Conservation (phyloP, 2,329 filamentous ascomycete genomes). For the Penicillium sp. region DNA sequence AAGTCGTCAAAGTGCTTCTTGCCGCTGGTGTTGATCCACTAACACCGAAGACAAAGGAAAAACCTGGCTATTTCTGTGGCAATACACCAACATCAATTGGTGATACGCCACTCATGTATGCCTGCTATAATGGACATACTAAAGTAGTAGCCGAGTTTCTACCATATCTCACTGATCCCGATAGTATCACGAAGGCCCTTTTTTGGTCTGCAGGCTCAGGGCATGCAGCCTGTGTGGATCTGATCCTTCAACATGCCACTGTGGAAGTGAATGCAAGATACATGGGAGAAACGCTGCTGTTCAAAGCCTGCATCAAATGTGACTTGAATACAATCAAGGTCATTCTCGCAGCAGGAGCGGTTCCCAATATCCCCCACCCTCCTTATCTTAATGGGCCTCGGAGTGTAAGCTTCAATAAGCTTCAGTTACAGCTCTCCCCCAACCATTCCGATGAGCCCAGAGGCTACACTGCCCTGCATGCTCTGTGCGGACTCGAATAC, state of each 20-base stretch:
- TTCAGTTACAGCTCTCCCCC: neutral
- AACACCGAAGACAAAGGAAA: conserved; percentile 14
- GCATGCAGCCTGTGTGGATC: conserved; percentile 7
- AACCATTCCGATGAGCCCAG: neutral
- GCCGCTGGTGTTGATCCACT: conserved; percentile 21
- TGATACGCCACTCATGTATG: conserved; percentile 16
- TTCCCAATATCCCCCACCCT: conserved; percentile 9
- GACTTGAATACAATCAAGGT: conserved; percentile 12
- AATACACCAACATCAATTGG: conserved; percentile 6
- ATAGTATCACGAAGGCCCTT: conserved; percentile 3
- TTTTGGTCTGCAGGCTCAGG: conserved; percentile 11
- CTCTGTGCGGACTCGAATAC: neutral
- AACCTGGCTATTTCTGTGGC: neutral
- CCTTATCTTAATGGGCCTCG: neutral
- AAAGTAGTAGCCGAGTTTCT: conserved; percentile 11
- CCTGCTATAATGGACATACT: conserved; percentile 12
- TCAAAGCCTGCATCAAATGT: conserved; percentile 1
- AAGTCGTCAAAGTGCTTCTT: conserved; percentile 24
- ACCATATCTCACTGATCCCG: conserved; percentile 1
- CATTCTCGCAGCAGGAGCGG: conserved; percentile 11
- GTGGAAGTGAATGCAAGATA: conserved; percentile 10
- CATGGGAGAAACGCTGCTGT: conserved; percentile 1
- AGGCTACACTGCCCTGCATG: conserved; percentile 15
- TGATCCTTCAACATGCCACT: conserved; percentile 9
- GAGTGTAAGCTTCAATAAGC: neutral